Conservation (phyloP, 1,284 basidiomycete genomes). For the Leccinum angustisporum region DNA sequence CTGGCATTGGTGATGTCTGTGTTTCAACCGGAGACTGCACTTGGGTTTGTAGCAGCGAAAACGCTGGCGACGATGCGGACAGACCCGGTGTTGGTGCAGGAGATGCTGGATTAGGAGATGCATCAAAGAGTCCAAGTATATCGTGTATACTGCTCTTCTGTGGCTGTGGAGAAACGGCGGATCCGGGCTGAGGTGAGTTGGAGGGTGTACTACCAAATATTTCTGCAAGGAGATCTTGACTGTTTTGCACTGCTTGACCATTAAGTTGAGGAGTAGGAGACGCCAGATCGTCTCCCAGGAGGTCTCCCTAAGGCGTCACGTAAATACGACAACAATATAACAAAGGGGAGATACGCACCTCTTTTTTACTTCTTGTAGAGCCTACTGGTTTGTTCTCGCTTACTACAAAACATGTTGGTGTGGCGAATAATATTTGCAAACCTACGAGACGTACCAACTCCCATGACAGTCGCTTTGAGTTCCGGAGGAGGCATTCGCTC, state of each 20-base stretch:
- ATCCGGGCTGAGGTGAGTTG: slow-evolving; percentile 39
- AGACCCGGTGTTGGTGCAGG: slow-evolving; percentile 32
- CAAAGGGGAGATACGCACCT: slow-evolving; percentile 44
- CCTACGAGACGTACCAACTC: slow-evolving; percentile 56
- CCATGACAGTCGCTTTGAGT: slow-evolving; percentile 91
- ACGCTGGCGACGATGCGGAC: slow-evolving; percentile 30
- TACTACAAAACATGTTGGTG: slow-evolving; percentile 45
- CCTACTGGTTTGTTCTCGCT: slow-evolving; percentile 94
- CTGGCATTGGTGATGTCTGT: slow-evolving; percentile 37
- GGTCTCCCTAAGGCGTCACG: slow-evolving; percentile 51
- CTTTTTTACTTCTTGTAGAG: slow-evolving; percentile 76
- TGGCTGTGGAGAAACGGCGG: slow-evolving; percentile 44
- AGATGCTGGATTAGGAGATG: slow-evolving; percentile 39
- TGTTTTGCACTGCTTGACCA: slow-evolving; percentile 58
- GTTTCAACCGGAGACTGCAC: slow-evolving; percentile 34
- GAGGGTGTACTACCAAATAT: slow-evolving; percentile 70
- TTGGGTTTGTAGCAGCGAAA: slow-evolving; percentile 36
- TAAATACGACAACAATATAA: slow-evolving; percentile 10
- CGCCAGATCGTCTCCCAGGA: slow-evolving; percentile 74
- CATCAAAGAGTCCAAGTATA: slow-evolving; percentile 88
- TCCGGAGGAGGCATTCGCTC: slow-evolving; percentile 99
- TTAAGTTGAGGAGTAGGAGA: slow-evolving; percentile 37
- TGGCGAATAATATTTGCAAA: background rate
- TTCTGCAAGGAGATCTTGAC: slow-evolving; percentile 89
- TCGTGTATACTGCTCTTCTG: slow-evolving; percentile 76